Conservation (phyloP, 208 protist species). For the Crithidia mellificae region DNA sequence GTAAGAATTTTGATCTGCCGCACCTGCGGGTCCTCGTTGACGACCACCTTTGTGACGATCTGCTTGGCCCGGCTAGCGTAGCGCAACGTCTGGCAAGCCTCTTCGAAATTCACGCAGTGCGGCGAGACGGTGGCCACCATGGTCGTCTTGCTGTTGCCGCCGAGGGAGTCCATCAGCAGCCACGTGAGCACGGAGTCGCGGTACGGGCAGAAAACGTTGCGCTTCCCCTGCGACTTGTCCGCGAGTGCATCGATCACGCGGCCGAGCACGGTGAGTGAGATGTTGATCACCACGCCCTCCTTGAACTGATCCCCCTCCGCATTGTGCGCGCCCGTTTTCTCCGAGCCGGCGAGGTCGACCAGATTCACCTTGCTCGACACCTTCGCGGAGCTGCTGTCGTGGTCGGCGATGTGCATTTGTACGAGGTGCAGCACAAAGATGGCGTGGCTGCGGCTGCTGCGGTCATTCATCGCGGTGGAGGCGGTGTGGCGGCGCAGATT, state of each 20-base stretch:
- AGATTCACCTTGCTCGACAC: conserved; percentile 87
- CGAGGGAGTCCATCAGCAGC: conserved; percentile 87
- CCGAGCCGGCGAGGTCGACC: conserved; percentile 95
- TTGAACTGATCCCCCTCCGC: conserved; percentile 66
- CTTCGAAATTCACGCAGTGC: conserved; percentile 83
- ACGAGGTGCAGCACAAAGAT: conserved; percentile 82
- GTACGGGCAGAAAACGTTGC: conserved; percentile 82
- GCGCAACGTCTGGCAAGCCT: conserved; percentile 92
- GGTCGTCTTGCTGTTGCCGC: conserved; percentile 92
- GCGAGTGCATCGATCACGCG: conserved; percentile 87
- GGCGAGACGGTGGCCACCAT: conserved; percentile 96
- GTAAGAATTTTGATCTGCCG: conserved; percentile 72
- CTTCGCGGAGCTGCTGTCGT: conserved; percentile 35
- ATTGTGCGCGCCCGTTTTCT: conserved; percentile 68
- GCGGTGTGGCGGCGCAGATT: conserved; percentile 80
- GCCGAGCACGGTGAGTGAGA: conserved; percentile 87
- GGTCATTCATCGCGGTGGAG: conserved; percentile 89
- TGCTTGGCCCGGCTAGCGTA: conserved; percentile 91
- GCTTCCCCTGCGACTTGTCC: conserved; percentile 44
- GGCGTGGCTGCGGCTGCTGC: conserved; percentile 89
- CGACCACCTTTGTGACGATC: conserved; percentile 88
- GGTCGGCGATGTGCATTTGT: conserved; percentile 50
- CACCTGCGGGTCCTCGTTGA: conserved; percentile 93
- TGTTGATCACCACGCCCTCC: conserved; percentile 93
- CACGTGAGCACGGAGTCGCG: conserved; percentile 90